Evolutionary conservation across 352 stramenopile genomes (phyloP), one percentile per base, ranked within the genome.

Genomic region (Phytophthora lateralis): DNA sequence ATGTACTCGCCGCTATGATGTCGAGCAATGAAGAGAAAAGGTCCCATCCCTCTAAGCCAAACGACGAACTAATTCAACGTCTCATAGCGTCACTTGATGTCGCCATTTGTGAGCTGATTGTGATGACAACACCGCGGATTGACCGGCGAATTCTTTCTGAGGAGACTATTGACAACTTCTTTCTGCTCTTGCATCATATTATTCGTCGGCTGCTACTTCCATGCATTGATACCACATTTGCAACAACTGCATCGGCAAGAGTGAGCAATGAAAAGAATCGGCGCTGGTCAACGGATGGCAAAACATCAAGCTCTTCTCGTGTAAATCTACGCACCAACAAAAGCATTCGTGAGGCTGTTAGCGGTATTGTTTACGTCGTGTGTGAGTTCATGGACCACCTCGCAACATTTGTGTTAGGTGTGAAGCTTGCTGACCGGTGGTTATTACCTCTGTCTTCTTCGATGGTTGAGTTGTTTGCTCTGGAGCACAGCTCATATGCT

Each of bases 111-210:
- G 76, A 89, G 58, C 68, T 96, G 2, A 70, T 90, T 15, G 45
- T 96, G 35, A 90, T 94, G 65, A 79, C 82, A 8, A 83, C 85
- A 10, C 67, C 66, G 4, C 67, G 83, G 8, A 85, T 94, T 55
- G 85, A 96, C 18, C 72, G 85, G 11, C 64, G 85, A 30, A 53
- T 90, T 49, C 64, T 96, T 0, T 92, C 86, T 0, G 88, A 96
- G 59, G 88, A 95, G n/a, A 79, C 24, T 11, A 93, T 96, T 53
- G 81, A 95, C 30, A 87, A 89, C 41, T 96, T 83, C 50, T 76
- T 90, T 26, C 67, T 85, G 55, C 56, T 94, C 11, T 62, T 95
- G 14, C 79, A 78, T 45, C 77, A 89, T 29, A 51, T 78, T 0
- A 66, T 91, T 41, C 76, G 86, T 10, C 68, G 65, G 24, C 26